These are phyloP conservation scores for Ogataea pini DNA, from an alignment of 805 yeast species.

Conservation along the genomic window DNA sequence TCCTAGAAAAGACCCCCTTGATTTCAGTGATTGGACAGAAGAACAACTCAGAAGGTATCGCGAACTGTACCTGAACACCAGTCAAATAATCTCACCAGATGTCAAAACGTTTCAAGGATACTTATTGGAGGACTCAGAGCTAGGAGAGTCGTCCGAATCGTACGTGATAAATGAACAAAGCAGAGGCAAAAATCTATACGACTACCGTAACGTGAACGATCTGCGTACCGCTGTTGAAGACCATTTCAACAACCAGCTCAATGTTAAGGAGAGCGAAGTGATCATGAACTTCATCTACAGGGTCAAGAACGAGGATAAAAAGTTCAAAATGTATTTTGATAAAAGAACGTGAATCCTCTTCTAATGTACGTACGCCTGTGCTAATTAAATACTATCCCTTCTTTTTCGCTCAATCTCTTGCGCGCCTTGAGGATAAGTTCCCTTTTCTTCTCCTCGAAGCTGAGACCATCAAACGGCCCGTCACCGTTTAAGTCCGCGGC, in stretches of 20 bases:
- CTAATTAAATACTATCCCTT: conserved; percentile 17
- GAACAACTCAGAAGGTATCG: conserved; percentile 70
- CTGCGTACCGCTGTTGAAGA: conserved; percentile 35
- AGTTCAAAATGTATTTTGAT: conserved; percentile 42
- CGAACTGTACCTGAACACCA: conserved; percentile 43
- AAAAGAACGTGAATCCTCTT: conserved; percentile 19
- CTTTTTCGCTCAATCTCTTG: conserved; percentile 43
- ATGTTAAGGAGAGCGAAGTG: conserved; percentile 78
- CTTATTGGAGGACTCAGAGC: conserved; percentile 58
- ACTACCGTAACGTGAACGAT: conserved; percentile 32
- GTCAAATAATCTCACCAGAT: conserved; percentile 49
- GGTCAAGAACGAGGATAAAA: conserved; percentile 62
- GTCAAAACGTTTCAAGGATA: conserved; percentile 70
- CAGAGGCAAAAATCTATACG: conserved; percentile 32
- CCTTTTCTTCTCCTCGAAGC: conserved; percentile 49
- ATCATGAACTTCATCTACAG: conserved; percentile 87
- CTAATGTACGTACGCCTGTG: not conserved
- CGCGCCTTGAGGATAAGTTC: conserved; percentile 66
- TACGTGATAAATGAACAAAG: conserved; percentile 31
- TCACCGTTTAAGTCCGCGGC: conserved; percentile 7
- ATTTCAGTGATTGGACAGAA: conserved; percentile 65
- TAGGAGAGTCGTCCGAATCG: conserved; percentile 68
- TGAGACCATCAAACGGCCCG: conserved; percentile 42
- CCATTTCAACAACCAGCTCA: conserved; percentile 58
- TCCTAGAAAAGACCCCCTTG: conserved; percentile 57